Conservation (phyloP, 75 land plant genomes). For the Pseudotsuga menziesii region DNA sequence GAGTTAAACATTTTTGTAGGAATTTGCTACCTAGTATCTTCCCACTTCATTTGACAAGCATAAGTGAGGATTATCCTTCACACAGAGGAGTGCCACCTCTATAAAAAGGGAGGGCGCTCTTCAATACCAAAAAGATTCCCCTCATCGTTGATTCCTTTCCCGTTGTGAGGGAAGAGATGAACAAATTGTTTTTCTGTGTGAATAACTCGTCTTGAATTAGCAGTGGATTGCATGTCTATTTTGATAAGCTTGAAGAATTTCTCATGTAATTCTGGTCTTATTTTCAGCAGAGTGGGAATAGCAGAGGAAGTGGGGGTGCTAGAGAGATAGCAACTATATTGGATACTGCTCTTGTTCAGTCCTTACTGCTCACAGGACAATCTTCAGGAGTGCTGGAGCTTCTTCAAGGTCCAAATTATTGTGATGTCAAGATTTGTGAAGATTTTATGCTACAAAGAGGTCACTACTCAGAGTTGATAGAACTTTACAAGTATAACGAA, state of each 20-base stretch:
- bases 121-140: no score
- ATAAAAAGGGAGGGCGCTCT: no score
- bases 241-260: background rate
- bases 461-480: slow-evolving; percentile 56
- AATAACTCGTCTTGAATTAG: background rate
- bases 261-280: background rate
- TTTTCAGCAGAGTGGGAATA: slow-evolving; percentile 31
- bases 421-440: slow-evolving; percentile 92
- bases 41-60: no score
- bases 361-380: slow-evolving; percentile 78
- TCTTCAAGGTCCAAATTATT: slow-evolving; percentile 77
- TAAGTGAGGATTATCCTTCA: no score
- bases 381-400: slow-evolving; percentile 61
- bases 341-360: slow-evolving; percentile 93
- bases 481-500: slow-evolving; percentile 72
- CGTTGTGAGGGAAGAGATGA: background rate
- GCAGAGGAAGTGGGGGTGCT: slow-evolving; percentile 45
- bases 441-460: slow-evolving; percentile 67
- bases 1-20: no score
- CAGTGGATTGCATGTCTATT: background rate
- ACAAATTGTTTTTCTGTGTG: background rate
- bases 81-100: no score
- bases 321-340: slow-evolving; percentile 76
- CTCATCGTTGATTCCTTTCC: background rate
- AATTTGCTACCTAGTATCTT: no score